Evolutionary conservation across 164 flowering plant genomes (phyloP).

Genomic region (Dillenia turbinata): DNA sequence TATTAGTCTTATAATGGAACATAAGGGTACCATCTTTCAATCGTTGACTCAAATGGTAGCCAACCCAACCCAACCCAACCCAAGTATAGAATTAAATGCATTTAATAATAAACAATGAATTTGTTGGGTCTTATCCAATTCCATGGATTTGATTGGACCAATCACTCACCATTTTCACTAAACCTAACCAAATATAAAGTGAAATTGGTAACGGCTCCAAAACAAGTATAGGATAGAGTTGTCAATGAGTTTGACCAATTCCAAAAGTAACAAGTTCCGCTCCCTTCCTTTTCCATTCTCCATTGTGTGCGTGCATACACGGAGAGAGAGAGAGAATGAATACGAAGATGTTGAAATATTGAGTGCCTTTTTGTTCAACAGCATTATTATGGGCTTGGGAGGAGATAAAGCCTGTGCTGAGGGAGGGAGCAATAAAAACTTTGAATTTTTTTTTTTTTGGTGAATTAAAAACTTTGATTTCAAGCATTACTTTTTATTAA

Average conservation of each 20-base stretch:
- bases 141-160: not conserved
- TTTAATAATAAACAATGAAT: not conserved
- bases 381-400: slow-evolving; percentile 13
- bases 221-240: slow-evolving; percentile 1
- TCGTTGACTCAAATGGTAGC: no score
- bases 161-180: not conserved
- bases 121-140: not conserved
- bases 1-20: no score
- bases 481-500: slow-evolving; percentile 33
- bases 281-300: no score
- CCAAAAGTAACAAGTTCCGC: no score
- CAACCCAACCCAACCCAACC: no score
- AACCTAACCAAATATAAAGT: not conserved
- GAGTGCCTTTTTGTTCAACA: slow-evolving; percentile 11
- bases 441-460: no score
- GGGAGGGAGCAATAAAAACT: slow-evolving; percentile 13
- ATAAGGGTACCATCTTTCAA: no score
- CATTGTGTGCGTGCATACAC: no score
- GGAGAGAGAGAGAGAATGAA: no score
- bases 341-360: not conserved
- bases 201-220: slow-evolving; percentile 19
- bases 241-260: slow-evolving; percentile 6
- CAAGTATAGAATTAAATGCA: not conserved
- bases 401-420: slow-evolving; percentile 9
- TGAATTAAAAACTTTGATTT: slow-evolving; percentile 25